phyloP scores from a whole-genome alignment of 306 rosid species.

The Vachellia collinsii region DNA sequence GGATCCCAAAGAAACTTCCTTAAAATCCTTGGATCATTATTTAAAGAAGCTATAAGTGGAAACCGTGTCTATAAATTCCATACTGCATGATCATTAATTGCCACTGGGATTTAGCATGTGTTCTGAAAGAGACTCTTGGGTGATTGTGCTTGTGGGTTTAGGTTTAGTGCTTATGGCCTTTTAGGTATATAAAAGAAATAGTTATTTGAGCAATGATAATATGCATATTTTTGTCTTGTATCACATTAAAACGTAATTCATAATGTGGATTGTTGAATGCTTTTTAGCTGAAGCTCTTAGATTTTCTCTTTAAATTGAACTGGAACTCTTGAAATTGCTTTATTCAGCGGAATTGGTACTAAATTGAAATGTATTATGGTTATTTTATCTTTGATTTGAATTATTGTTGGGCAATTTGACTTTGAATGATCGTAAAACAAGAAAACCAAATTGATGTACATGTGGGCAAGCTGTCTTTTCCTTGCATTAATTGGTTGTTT shows the following conservation, averaged over 20 bases:
- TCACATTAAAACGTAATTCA: background rate
- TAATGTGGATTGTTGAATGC: background rate
- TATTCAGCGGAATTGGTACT: background rate
- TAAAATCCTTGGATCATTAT: background rate
- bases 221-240: slow-evolving; percentile 3
- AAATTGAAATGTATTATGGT: background rate
- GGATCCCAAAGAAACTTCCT: background rate
- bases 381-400: slow-evolving; percentile 9
- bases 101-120: background rate
- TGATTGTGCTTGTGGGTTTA: background rate
- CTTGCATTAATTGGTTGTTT: slow-evolving; percentile 11
- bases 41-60: background rate
- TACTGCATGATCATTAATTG: background rate
- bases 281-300: background rate
- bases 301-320: slow-evolving; percentile 1
- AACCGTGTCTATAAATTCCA: background rate
- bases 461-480: background rate
- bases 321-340: slow-evolving; percentile 8
- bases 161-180: slow-evolving; percentile 14
- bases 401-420: background rate
- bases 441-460: background rate
- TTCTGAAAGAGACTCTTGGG: slow-evolving; percentile 8
- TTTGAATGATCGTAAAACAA: background rate
- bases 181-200: background rate
- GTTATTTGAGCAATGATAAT: background rate